Conservation (phyloP, 495 filamentous ascomycete species). For the Daldinia caldariorum region DNA sequence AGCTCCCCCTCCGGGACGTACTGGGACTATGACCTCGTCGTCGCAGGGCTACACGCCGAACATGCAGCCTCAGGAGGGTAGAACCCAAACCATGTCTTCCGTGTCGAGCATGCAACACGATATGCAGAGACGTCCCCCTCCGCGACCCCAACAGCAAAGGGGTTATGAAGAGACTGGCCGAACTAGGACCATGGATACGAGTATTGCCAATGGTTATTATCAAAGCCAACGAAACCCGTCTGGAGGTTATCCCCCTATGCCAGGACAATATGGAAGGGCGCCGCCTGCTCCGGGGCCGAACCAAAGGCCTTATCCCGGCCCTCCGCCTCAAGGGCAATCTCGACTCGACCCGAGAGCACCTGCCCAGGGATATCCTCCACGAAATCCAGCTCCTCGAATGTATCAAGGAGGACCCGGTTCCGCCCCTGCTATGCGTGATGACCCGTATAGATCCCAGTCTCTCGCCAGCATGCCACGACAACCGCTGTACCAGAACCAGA, state of each 20-base stretch:
- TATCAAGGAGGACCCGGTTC: conserved; percentile 62
- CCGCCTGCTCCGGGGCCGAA: conserved; percentile 38
- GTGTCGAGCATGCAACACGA: conserved; percentile 71
- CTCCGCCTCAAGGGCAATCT: conserved; percentile 46
- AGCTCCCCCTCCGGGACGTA: conserved; percentile 84
- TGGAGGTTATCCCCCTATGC: conserved; percentile 50
- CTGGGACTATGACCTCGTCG: conserved; percentile 85
- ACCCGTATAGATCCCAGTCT: conserved; percentile 90
- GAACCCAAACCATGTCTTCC: conserved; percentile 90
- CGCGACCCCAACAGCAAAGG: conserved; percentile 66
- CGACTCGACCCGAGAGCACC: conserved; percentile 53
- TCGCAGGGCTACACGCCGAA: conserved; percentile 52
- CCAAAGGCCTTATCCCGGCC: conserved; percentile 67
- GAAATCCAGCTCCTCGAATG: conserved; percentile 64
- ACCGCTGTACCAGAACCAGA: conserved; percentile 70
- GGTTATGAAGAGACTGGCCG: conserved; percentile 55
- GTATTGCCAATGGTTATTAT: conserved; percentile 63
- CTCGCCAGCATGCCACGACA: conserved; percentile 78
- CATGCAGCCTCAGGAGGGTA: conserved; percentile 62
- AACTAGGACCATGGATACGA: conserved; percentile 54
- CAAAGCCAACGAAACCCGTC: conserved; percentile 64
- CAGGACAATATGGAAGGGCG: conserved; percentile 40
- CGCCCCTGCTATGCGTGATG: conserved; percentile 79
- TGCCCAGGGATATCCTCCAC: conserved; percentile 66
- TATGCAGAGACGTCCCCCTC: conserved; percentile 68